Conservation (phyloP, 176 grass and related monocot genomes). For the Urochloa ruziziensis region DNA sequence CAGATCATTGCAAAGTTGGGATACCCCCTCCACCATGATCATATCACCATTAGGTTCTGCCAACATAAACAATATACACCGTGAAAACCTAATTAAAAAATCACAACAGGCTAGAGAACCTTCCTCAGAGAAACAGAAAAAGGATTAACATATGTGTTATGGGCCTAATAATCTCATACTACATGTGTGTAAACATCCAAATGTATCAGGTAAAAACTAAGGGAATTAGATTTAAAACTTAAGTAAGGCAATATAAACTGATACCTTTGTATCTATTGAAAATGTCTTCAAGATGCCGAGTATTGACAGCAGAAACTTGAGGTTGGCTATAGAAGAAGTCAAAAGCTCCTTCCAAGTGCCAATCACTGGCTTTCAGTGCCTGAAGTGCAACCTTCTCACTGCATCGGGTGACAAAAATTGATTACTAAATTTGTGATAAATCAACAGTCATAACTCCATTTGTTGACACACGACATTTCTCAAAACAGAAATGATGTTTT, state of each 20-base stretch:
- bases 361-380: slow-evolving; percentile 93
- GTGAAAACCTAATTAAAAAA: neutral
- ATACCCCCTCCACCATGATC: slow-evolving; percentile 91
- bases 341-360: slow-evolving; percentile 99
- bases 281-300: slow-evolving; percentile 79
- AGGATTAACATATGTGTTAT: too few species aligned
- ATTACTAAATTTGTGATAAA: neutral
- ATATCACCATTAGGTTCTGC: slow-evolving; percentile 91
- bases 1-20: slow-evolving; percentile 93
- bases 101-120: neutral
- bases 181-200: neutral
- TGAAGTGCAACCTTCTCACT: slow-evolving; percentile 98
- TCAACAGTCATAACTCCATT: neutral
- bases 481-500: neutral
- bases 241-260: slow-evolving; percentile 11
- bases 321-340: slow-evolving; percentile 97
- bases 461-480: neutral
- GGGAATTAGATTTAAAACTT: neutral
- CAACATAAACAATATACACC: slow-evolving; percentile 20
- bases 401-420: slow-evolving; percentile 16
- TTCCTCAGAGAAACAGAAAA: slow-evolving; percentile 1
- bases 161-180: neutral
- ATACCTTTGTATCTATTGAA: slow-evolving; percentile 95
- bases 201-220: neutral
- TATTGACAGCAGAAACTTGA: slow-evolving; percentile 72